Conservation (phyloP, 345 rosid species). For the Euphorbia tirucalli region DNA sequence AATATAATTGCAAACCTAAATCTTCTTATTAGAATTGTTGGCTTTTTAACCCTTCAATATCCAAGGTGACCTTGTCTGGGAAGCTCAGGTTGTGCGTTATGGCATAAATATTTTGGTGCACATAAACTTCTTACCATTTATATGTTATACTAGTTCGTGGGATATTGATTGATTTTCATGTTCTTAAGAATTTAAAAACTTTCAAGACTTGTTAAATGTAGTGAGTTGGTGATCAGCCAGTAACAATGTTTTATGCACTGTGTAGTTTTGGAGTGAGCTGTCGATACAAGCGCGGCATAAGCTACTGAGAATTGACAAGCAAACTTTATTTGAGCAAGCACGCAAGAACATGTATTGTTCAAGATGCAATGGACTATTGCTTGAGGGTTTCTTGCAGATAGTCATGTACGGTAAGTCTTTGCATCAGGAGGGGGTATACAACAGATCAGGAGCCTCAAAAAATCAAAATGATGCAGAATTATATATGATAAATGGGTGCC, state of each 20-base stretch:
- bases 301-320: constrained; percentile 86
- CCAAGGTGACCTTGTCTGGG: neutral
- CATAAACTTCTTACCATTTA: neutral
- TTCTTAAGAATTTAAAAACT: neutral
- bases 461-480: constrained; percentile 38
- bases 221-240: constrained; percentile 10
- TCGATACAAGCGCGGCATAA: constrained; percentile 55
- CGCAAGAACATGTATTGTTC: constrained; percentile 97
- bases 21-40: neutral
- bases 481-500: constrained; percentile 37
- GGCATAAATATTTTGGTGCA: neutral
- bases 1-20: neutral
- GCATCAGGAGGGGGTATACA: constrained; percentile 54
- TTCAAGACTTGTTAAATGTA: neutral
- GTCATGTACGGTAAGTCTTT: constrained; percentile 70
- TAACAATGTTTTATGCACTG: constrained; percentile 18
- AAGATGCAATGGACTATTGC: constrained; percentile 88
- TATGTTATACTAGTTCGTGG: neutral
- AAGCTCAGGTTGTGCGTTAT: neutral
- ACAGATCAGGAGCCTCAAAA: constrained; percentile 36
- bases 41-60: neutral
- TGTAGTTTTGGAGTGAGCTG: constrained; percentile 85
- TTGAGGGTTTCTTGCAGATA: constrained; percentile 80
- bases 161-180: neutral
- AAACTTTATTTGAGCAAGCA: constrained; percentile 85